phyloP scores from a whole-genome alignment of 2,329 filamentous ascomycete species.

The Fusarium miscanthi region DNA sequence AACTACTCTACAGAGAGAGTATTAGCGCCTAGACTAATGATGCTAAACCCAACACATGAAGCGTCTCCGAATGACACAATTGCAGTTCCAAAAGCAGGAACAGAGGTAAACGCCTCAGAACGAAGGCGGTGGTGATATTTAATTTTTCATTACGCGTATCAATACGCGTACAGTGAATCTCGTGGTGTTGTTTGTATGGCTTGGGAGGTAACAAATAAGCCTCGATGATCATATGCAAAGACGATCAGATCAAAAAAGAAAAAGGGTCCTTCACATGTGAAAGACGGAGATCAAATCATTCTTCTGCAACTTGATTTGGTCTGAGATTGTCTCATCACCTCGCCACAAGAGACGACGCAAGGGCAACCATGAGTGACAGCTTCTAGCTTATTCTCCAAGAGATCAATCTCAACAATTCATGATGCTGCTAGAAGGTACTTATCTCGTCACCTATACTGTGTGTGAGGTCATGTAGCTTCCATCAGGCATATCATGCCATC shows the following conservation, averaged over 20 bases:
- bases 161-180: constrained; percentile 21
- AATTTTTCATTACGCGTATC: constrained; percentile 22
- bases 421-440: constrained; percentile 22
- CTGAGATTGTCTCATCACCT: constrained; percentile 36
- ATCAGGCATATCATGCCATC: constrained; percentile 40
- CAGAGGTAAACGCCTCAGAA: constrained; percentile 5
- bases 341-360: constrained; percentile 33
- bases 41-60: constrained; percentile 24
- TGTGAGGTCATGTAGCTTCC: neutral
- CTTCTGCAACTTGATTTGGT: constrained; percentile 22
- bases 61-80: constrained; percentile 8
- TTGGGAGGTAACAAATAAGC: constrained; percentile 1
- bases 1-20: constrained; percentile 2
- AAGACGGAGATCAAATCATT: constrained; percentile 10
- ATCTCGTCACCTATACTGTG: rapidly evolving
- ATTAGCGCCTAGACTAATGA: constrained; percentile 17
- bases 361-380: constrained; percentile 24
- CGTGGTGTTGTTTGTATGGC: constrained; percentile 14
- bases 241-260: neutral
- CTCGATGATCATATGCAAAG: constrained; percentile 23
- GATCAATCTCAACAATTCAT: constrained; percentile 7
- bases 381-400: constrained; percentile 28
- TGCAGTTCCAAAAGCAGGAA: neutral
- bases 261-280: constrained; percentile 36
- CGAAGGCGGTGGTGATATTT: neutral